These are phyloP conservation scores for Fusarium coicis DNA, from an alignment of 2,329 filamentous ascomycete species.

Conservation along the genomic window DNA sequence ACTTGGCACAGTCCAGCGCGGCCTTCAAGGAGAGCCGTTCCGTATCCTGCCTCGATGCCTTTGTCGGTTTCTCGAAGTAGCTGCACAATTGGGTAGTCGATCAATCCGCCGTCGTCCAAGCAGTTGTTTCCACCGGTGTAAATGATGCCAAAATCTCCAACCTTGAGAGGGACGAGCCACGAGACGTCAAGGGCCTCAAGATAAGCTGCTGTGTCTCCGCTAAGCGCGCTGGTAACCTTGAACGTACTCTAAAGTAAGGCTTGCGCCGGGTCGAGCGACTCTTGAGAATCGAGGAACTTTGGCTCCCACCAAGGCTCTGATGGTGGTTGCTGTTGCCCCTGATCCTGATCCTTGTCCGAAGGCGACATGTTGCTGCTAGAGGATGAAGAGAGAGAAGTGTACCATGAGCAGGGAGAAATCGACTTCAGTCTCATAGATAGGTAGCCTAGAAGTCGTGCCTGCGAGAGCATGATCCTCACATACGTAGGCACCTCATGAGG, in stretches of 20 bases:
- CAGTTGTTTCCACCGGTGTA: background rate
- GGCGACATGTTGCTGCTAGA: background rate
- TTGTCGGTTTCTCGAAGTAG: background rate
- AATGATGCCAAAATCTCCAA: background rate
- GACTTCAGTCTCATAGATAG: too few relatives aligned
- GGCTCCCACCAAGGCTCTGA: background rate
- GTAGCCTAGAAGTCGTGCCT: too few relatives aligned
- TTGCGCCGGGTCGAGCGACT: background rate
- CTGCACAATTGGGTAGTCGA: background rate
- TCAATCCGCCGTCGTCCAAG: background rate
- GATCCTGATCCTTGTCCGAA: background rate
- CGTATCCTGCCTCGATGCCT: background rate
- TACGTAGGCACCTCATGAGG: too few relatives aligned
- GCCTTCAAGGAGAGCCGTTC: background rate
- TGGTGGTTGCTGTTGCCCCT: too few relatives aligned
- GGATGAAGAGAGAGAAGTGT: too few relatives aligned
- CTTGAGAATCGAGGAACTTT: background rate
- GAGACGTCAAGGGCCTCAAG: too few relatives aligned
- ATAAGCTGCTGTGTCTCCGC: background rate
- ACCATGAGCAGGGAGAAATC: too few relatives aligned
- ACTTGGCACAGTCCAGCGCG: background rate
- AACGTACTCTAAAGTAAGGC: background rate
- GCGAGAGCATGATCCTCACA: too few relatives aligned
- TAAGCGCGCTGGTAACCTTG: background rate
- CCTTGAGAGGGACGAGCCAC: background rate